These are phyloP conservation scores for Cymbopogon flexuosus DNA, from an alignment of 202 grass and related monocot genomes.

Conservation along the genomic window DNA sequence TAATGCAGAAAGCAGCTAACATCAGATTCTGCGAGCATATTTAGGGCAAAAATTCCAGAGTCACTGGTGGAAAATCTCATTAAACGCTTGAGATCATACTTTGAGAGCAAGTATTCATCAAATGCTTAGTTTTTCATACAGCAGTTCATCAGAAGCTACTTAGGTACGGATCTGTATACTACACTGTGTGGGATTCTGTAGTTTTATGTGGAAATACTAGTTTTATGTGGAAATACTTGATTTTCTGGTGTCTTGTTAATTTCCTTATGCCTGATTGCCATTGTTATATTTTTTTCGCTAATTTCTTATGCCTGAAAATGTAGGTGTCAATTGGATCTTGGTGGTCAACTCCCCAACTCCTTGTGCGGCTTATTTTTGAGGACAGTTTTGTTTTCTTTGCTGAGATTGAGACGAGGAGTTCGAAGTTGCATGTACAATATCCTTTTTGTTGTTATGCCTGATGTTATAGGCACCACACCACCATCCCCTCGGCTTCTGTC, in stretches of 20 bases:
- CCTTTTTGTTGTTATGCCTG: conserved; percentile 14
- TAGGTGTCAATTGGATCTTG: conserved; percentile 40
- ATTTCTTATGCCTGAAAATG: conserved; percentile 13
- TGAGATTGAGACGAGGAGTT: conserved; percentile 43
- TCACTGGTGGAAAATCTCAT: conserved; percentile 51
- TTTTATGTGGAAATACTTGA: not conserved
- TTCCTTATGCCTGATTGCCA: not conserved
- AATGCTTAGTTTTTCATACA: conserved; percentile 28
- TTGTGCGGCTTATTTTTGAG: conserved; percentile 34
- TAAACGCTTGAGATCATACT: conserved; percentile 51
- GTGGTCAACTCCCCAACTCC: conserved; percentile 31
- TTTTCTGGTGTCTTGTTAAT: not conserved
- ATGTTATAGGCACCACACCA: conserved; percentile 18
- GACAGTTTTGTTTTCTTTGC: conserved; percentile 36
- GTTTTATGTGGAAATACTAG: not conserved
- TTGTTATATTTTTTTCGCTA: not conserved
- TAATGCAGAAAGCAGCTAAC: conserved; percentile 66
- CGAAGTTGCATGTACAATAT: conserved; percentile 24
- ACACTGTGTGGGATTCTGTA: not conserved
- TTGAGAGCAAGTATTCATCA: conserved; percentile 36
- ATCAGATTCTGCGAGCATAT: conserved; percentile 54
- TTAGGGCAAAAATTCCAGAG: conserved; percentile 59
- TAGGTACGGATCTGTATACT: not conserved
- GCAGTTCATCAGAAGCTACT: conserved; percentile 7
- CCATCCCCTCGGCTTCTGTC: not conserved